Evolutionary conservation across 2,329 filamentous ascomycete species (phyloP).

Genomic region (Microdochium bolleyi): DNA sequence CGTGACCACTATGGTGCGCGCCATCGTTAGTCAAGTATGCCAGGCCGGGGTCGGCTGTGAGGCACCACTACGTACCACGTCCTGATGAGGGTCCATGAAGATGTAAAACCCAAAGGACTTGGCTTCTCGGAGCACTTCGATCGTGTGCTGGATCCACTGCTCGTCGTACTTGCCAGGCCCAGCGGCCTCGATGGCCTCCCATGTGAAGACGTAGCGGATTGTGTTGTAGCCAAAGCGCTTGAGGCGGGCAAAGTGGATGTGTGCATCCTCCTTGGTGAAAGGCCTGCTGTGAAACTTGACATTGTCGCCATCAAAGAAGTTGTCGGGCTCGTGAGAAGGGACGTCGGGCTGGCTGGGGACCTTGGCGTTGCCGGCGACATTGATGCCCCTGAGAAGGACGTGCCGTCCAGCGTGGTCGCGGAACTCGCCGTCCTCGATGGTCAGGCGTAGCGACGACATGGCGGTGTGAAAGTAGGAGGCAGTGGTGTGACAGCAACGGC

Average conservation of each 20-base stretch:
- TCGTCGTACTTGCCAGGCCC: constrained; percentile 92
- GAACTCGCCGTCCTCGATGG: constrained; percentile 80
- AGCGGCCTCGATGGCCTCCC: constrained; percentile 94
- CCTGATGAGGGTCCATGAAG: constrained; percentile 98
- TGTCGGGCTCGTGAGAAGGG: constrained; percentile 67
- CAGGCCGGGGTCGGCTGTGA: background rate
- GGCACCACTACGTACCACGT: constrained; percentile 58
- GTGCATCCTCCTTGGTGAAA: constrained; percentile 75
- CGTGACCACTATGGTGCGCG: constrained; percentile 66
- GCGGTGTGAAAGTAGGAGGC: background rate
- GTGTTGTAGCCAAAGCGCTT: constrained; percentile 92
- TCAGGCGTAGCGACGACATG: constrained; percentile 54
- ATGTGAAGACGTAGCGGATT: constrained; percentile 94
- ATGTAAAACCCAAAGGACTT: constrained; percentile 91
- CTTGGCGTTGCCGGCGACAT: constrained; percentile 86
- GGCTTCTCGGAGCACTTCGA: constrained; percentile 73
- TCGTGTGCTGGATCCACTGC: constrained; percentile 85
- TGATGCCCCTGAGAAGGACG: constrained; percentile 86
- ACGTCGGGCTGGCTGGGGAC: constrained; percentile 73
- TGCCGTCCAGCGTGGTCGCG: constrained; percentile 75
- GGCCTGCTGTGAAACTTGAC: constrained; percentile 85
- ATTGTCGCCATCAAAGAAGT: constrained; percentile 89
- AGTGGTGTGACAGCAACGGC: constrained; percentile 45
- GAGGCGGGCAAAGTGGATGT: constrained; percentile 77
- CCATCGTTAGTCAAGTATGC: constrained; percentile 15